Conservation (phyloP, 164 flowering plant genomes). For the Platanus orientalis region DNA sequence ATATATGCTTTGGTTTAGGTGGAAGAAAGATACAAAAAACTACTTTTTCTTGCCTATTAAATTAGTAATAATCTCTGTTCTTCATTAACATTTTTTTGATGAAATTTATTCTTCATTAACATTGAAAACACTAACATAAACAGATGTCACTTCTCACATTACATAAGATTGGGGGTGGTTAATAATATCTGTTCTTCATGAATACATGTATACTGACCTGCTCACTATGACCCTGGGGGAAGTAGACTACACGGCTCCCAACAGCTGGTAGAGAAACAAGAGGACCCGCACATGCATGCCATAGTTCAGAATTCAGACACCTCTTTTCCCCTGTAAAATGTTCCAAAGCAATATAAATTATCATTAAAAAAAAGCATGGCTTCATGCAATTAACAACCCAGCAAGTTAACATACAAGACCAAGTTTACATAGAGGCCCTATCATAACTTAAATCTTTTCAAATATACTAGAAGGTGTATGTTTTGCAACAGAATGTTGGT, state of each 20-base stretch:
- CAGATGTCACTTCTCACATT: too few relatives aligned
- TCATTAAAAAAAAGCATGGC: not conserved
- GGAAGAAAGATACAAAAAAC: too few relatives aligned
- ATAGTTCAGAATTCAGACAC: constrained; percentile 82
- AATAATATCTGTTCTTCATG: too few relatives aligned
- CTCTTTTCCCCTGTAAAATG: constrained; percentile 61
- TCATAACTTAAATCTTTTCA: not conserved
- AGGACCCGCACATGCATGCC: constrained; percentile 99
- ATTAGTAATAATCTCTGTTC: too few relatives aligned
- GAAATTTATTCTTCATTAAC: too few relatives aligned
- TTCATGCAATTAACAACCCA: not conserved
- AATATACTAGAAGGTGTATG: not conserved
- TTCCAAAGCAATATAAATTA: not conserved
- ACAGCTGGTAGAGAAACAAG: constrained; percentile 87
- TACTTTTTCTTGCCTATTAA: too few relatives aligned
- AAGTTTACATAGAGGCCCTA: not conserved
- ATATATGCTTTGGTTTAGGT: too few relatives aligned
- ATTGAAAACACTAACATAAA: too few relatives aligned
- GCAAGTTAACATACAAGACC: not conserved
- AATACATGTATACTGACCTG: constrained; percentile 45
- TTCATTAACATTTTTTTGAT: too few relatives aligned
- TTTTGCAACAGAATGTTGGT: not conserved
- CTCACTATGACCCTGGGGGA: constrained; percentile 93
- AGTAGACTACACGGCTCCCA: constrained; percentile 89
- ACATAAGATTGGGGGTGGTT: too few relatives aligned